A percentile compares a stretch with the other conserved stretches of the same genome.
These are phyloP conservation scores for Fusarium foetens DNA, from an alignment of 2,329 filamentous ascomycete species.

Conservation along the genomic window DNA sequence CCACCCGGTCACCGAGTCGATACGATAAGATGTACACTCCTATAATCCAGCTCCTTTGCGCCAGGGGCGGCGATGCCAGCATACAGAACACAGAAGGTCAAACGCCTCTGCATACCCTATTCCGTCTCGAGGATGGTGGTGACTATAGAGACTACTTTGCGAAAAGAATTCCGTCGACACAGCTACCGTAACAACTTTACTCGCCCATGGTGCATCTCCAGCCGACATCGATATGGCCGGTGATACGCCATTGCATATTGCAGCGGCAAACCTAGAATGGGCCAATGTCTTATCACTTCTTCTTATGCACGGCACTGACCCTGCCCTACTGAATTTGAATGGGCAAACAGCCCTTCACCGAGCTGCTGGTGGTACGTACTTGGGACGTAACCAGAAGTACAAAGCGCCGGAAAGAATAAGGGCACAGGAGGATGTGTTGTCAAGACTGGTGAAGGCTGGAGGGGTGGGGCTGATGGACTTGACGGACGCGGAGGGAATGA, in stretches of 20 bases:
- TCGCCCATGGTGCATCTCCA: not conserved
- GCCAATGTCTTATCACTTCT: not conserved
- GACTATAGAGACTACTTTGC: not conserved
- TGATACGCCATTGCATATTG: not conserved
- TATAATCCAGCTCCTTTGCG: rapidly evolving
- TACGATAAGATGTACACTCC: not conserved
- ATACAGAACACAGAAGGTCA: not conserved
- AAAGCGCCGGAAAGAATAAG: not conserved
- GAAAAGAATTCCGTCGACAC: not conserved
- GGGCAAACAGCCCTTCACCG: not conserved
- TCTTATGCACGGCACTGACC: not conserved
- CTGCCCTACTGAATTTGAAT: not conserved
- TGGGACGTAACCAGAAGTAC: not conserved
- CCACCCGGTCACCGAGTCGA: not conserved
- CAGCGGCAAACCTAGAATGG: not conserved
- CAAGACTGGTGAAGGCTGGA: not conserved
- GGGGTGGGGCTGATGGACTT: not conserved
- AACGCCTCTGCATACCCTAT: not conserved
- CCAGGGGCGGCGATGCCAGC: not conserved
- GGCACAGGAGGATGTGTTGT: not conserved
- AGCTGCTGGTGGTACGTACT: not conserved
- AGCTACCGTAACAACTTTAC: not conserved
- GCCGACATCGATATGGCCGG: not conserved
- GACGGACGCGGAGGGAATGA: not conserved
- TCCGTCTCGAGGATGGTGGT: rapidly evolving